These are phyloP conservation scores for Chrysoporthe puriensis DNA, from an alignment of 2,329 filamentous ascomycete genomes.

Conservation along the genomic window DNA sequence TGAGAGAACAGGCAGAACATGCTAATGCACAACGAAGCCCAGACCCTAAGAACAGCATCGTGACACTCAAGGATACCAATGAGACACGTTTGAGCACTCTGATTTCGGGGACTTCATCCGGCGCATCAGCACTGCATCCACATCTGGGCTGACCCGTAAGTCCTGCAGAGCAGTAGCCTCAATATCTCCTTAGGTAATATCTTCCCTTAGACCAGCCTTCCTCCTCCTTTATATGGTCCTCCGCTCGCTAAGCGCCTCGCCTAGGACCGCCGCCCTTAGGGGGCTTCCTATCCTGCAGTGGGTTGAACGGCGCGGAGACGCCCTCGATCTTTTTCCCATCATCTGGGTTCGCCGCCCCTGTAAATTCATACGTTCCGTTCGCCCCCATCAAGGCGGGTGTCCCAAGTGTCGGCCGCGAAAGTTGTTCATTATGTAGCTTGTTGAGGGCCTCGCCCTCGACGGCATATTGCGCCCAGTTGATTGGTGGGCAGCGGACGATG, in stretches of 20 bases:
- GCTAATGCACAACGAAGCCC: too few species aligned
- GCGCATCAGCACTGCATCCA: too few species aligned
- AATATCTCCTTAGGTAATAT: not conserved
- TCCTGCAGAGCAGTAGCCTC: not conserved
- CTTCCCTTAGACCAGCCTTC: not conserved
- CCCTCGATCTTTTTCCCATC: slow-evolving; percentile 52
- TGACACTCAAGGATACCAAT: too few species aligned
- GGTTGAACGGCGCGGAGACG: slow-evolving; percentile 61
- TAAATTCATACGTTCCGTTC: slow-evolving; percentile 55
- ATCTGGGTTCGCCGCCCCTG: slow-evolving; percentile 41
- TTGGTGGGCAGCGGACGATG: slow-evolving; percentile 80
- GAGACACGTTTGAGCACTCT: too few species aligned
- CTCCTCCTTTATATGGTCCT: not conserved
- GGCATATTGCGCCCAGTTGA: slow-evolving; percentile 95
- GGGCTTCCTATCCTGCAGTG: slow-evolving; percentile 52
- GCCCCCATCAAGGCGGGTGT: slow-evolving; percentile 47
- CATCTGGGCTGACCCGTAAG: not conserved
- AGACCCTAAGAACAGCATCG: not conserved
- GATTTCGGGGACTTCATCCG: too few species aligned
- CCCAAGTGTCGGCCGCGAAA: slow-evolving; percentile 63
- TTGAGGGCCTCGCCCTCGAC: slow-evolving; percentile 85
- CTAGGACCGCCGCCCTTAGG: slow-evolving; percentile 33
- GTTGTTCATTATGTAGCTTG: slow-evolving; percentile 81
- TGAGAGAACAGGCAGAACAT: not conserved
- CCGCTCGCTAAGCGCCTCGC: slow-evolving; percentile 3